A percentile compares a stretch with the other conserved stretches of the same genome.
phyloP scores from a whole-genome alignment of 148 eudicot genomes.

The Chenopodium formosanum region DNA sequence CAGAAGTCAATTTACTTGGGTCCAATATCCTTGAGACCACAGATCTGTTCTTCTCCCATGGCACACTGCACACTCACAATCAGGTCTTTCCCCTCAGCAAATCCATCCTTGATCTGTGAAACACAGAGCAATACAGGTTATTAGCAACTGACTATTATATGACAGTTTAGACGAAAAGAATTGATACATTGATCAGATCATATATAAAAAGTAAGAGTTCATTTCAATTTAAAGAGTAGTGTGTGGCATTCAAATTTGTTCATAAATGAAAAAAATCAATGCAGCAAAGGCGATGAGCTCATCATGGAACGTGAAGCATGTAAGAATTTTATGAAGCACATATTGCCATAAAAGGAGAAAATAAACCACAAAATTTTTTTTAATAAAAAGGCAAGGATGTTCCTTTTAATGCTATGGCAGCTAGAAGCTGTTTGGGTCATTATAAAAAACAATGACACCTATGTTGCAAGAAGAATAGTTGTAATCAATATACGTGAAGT shows the following conservation, averaged over 20 bases:
- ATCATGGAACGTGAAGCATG: not conserved
- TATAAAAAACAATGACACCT: not conserved
- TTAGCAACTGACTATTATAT: not conserved
- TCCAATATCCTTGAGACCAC: constrained; percentile 57
- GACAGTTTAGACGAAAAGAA: not conserved
- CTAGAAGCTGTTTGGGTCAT: not conserved
- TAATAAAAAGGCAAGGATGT: no score
- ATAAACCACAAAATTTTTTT: no score
- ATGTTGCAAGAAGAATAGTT: no score
- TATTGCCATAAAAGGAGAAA: not conserved
- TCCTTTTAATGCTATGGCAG: not conserved
- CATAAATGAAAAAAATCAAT: not conserved
- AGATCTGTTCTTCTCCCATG: constrained; percentile 71
- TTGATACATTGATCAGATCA: not conserved
- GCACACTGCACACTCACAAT: constrained; percentile 58
- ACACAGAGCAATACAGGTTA: not conserved
- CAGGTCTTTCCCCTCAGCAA: constrained; percentile 58
- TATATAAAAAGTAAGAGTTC: not conserved
- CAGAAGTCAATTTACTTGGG: constrained; percentile 33
- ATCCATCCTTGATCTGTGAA: constrained; percentile 55
- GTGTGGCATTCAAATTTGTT: not conserved
- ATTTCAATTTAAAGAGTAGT: not conserved
- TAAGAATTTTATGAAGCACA: not conserved
- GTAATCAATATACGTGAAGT: no score
- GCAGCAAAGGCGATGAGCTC: not conserved